Evolutionary conservation across 805 yeast genomes (phyloP).

Genomic region (Candida easanensis): DNA sequence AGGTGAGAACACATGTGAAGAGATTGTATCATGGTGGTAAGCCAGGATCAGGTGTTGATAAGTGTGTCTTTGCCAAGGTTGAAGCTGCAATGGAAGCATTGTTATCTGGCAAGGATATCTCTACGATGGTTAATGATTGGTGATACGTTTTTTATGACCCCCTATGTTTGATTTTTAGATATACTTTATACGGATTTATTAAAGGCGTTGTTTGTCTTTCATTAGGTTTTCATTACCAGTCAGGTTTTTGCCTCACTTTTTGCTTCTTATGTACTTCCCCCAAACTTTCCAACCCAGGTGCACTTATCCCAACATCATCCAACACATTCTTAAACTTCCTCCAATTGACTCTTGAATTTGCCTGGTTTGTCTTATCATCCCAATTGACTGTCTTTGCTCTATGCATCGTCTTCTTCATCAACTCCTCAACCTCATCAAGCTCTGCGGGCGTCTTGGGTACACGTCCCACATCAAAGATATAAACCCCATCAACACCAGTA

Average conservation of each 20-base stretch:
- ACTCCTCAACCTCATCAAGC: conserved; percentile 5
- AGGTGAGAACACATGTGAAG: conserved; percentile 9
- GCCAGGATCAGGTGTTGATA: conserved; percentile 11
- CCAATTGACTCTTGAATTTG: conserved; percentile 19
- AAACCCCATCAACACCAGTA: conserved; percentile 22
- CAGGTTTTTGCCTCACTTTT: too few species aligned
- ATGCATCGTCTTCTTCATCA: conserved; percentile 3
- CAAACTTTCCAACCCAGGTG: background rate
- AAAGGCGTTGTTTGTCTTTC: background rate
- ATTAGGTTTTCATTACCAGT: too few species aligned
- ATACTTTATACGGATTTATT: too few species aligned
- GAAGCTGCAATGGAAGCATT: conserved; percentile 13
- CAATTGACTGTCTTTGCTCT: conserved; percentile 5
- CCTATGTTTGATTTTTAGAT: too few species aligned
- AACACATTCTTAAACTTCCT: conserved; percentile 6
- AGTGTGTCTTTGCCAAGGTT: conserved; percentile 5
- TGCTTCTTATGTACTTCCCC: background rate
- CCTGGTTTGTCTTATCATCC: background rate
- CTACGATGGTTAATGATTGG: conserved; percentile 8
- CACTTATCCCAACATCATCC: conserved; percentile 8
- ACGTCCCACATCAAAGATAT: conserved; percentile 19
- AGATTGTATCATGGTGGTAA: conserved; percentile 14
- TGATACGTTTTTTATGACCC: background rate
- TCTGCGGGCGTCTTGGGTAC: conserved; percentile 15
- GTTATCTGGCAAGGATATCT: conserved; percentile 8